Percentiles rank a stretch among this genome's conserved stretches.
Evolutionary conservation across 805 yeast genomes (phyloP).

Genomic region (Maudiozyma bulderi): DNA sequence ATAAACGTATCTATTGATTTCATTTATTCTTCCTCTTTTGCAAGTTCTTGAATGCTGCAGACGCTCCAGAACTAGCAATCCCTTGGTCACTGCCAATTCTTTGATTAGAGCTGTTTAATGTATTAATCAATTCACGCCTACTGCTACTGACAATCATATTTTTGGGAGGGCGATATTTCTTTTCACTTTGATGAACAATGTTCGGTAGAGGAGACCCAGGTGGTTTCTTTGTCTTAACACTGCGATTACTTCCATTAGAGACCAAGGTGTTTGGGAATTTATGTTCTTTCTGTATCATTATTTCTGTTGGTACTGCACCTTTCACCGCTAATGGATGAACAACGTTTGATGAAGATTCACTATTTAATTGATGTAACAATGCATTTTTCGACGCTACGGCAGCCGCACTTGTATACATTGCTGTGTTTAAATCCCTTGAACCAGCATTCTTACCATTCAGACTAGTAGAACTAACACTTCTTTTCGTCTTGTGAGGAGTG

Average conservation of each 20-base stretch:
- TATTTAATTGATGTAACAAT: neutral
- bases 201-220: slow-evolving; percentile 4
- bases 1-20: neutral
- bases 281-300: neutral
- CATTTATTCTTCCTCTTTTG: slow-evolving; percentile 8
- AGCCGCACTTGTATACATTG: neutral
- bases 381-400: neutral
- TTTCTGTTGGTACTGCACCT: neutral
- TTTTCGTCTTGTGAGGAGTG: neutral
- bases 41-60: slow-evolving; percentile 27
- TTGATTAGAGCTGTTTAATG: slow-evolving; percentile 12
- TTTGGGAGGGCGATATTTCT: slow-evolving; percentile 17
- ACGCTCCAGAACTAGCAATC: slow-evolving; percentile 28
- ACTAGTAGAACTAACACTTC: neutral
- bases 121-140: slow-evolving; percentile 25
- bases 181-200: neutral
- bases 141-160: slow-evolving; percentile 29
- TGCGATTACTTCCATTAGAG: too few species aligned
- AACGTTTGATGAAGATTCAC: neutral
- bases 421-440: neutral
- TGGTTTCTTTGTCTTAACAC: neutral
- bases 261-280: neutral
- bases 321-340: neutral
- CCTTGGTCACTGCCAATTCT: slow-evolving; percentile 7
- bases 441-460: neutral